A percentile compares a stretch with the other conserved stretches of the same genome.
Evolutionary conservation across 257 asterid species (phyloP).

Genomic region (Oldenlandia corymbosa): DNA sequence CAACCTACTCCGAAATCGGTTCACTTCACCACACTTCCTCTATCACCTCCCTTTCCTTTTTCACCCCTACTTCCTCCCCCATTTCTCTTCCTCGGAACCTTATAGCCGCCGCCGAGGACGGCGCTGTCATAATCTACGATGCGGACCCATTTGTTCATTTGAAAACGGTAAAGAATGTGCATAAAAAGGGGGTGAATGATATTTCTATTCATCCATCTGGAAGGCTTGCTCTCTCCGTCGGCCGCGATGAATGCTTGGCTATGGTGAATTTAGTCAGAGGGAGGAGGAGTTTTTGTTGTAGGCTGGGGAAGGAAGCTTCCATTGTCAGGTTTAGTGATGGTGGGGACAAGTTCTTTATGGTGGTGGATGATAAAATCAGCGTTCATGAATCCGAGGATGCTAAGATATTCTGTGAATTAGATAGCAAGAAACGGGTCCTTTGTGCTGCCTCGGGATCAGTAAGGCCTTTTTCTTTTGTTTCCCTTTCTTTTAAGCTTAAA

Average conservation of each 20-base stretch:
- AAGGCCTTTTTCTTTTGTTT: neutral
- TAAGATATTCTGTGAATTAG: conserved; percentile 46
- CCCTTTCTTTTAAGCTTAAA: neutral
- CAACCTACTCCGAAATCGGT: conserved; percentile 73
- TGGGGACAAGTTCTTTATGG: conserved; percentile 73
- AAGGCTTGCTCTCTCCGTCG: conserved; percentile 66
- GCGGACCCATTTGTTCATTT: conserved; percentile 83
- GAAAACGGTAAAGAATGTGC: conserved; percentile 55
- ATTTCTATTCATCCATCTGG: conserved; percentile 83
- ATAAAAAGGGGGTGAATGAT: conserved; percentile 58
- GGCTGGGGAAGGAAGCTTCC: conserved; percentile 67
- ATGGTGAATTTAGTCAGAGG: conserved; percentile 90
- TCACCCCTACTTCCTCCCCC: conserved; percentile 50
- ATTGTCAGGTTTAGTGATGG: conserved; percentile 44
- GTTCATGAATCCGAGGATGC: conserved; percentile 85
- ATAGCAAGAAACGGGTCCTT: conserved; percentile 54
- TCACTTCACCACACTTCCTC: conserved; percentile 65
- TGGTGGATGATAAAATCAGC: conserved; percentile 52
- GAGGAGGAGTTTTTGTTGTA: conserved; percentile 67
- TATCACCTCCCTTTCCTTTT: conserved; percentile 72
- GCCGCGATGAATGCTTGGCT: conserved; percentile 80
- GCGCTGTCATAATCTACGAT: conserved; percentile 64
- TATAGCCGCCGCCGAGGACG: conserved; percentile 64
- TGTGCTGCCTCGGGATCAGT: conserved; percentile 70
- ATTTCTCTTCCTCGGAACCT: conserved; percentile 72